Base-by-base conservation (phyloP, 2,329 filamentous ascomycete species). In the Helotiales sp. region DNA sequence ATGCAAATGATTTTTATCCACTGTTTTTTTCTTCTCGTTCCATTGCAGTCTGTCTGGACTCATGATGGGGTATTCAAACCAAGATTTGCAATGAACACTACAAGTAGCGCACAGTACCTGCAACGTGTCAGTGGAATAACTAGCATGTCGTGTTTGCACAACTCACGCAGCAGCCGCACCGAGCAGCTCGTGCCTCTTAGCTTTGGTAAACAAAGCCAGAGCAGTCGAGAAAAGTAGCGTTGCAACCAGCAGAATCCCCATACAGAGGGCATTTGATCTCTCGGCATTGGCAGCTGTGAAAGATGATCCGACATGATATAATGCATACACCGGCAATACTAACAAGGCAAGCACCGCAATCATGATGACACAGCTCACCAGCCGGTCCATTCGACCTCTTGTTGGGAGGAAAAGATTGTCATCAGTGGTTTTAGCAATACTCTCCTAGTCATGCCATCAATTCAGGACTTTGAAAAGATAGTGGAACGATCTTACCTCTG, bases 91-190 rank as follows among this genome's bases (percentile, higher is more conserved):
- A 74, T 68, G n/a, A 74, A 74, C 2, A 74, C 72, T 3, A 73
- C 69, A 17, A 73, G 63, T 7, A 73, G 57, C 2, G 70, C 72
- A 65, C 70, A 72, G 24, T 74, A 72, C 6, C 71, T 72, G n/a
- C n/a, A n/a, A n/a, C n/a, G n/a, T n/a, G n/a, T n/a, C n/a, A n/a
- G n/a, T n/a, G n/a, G n/a, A n/a, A n/a, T n/a, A n/a, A n/a, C n/a
- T n/a, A n/a, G n/a, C n/a, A n/a, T n/a, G n/a, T n/a, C n/a, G n/a
- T n/a, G n/a, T n/a, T n/a, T n/a, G n/a, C n/a, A n/a, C n/a, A n/a
- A 73, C 71, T 66, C 64, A 75, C 72, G 67, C 74, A 59, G 73
- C 74, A 52, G 72, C 71, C 3, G 73, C 71, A n/a, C 64, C 71
- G n/a, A 75, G 55, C 13, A 75, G 64, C 22, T 75, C 73, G 59